Base-by-base conservation (phyloP, 169 alveolate genomes). In the Cryptosporidium bovis region DNA sequence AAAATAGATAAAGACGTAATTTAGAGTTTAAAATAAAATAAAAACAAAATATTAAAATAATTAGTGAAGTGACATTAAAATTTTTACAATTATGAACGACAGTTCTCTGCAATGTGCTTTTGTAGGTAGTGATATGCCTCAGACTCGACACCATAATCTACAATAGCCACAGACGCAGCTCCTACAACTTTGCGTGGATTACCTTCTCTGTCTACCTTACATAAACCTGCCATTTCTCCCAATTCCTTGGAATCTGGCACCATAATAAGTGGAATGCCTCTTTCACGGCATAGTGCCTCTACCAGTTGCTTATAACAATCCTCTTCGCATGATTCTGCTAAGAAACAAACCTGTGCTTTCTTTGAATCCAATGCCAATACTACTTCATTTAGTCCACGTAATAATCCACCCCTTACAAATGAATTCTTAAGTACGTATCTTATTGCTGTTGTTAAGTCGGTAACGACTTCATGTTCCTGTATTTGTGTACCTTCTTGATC, bases 151-250 rank as follows among this genome's bases (percentile, higher is more conserved):
- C 99, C 99, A 92, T 92, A 96, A 94, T 95, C 97, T 71, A 94
- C 94, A 66, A 97, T 93, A 77, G 99, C 99, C 64, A 95, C 99
- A 66, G 98, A 95, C 65, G 98, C 95, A 65, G 99, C 98, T 31
- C 99, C 99, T 44, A 97, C 98, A 85, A 97, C 95, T 92, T 96
- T 96, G 82, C 99, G 94, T 53, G 98, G 96, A 64, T 87, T 92
- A 62, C 98, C 99, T 82, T 96, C 97, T 82, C 94, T 93, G 94
- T 96, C 99, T 89, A 95, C 93, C 90, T 95, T 96, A 96, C 97
- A 97, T 60, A 96, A 96, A 51, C 99, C 99, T 66, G 97, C 97
- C 99, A 99, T 97, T 92, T 97, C 96, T 66, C 99, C 99, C 83
- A 97, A 93, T 31, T 95, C 96, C 91, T 94, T 94, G 92, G 97